Evolutionary conservation across 805 yeast species (phyloP), one percentile per base, ranked within the genome.

Genomic region (Saccharomycopsis microspora): DNA sequence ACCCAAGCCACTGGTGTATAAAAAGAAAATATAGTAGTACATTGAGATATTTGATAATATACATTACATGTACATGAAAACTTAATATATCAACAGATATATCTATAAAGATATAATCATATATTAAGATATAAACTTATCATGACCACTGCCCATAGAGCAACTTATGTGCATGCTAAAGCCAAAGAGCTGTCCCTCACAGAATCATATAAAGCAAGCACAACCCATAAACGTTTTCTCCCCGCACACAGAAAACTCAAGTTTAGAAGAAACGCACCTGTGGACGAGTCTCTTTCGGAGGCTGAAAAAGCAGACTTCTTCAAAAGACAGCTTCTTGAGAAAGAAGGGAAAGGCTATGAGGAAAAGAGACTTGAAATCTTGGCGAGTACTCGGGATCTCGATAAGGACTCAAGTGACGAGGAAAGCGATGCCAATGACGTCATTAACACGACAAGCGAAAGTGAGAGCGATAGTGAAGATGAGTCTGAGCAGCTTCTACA

Each of bases 81-180:
- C 19, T 19, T 19, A 19, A 19, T 19, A 19, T 19, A 19, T 19
- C 2, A 19, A 19, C 19, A 19, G 19, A 19, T 19, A 19, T 19
- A 19, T 19, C 19, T 19, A 19, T 19, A 19, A 19, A 19, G 19
- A 19, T 19, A 19, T 19, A 19, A 19, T 19, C 19, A 19, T 19
- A 19, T 19, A 19, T 19, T 19, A 19, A 19, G 19, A 19, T 19
- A 34, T 8, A 34, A 34, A n/a, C 8, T 34, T 31, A 37, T 5
- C 7, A 52, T 52, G 55, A 52, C 55, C 10, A 52, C 55, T 9
- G 55, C 55, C 28, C 55, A 52, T 30, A 47, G 55, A 41, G 54
- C 51, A 1, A 52, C 55, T 2, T 50, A 49, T 35, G 45, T 49
- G 9, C 54, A 50, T 11, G 55, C 55, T 4, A 49, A 50, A 35